Base-by-base conservation (phyloP, 2,329 filamentous ascomycete genomes). In the Calonectria hongkongensis region DNA sequence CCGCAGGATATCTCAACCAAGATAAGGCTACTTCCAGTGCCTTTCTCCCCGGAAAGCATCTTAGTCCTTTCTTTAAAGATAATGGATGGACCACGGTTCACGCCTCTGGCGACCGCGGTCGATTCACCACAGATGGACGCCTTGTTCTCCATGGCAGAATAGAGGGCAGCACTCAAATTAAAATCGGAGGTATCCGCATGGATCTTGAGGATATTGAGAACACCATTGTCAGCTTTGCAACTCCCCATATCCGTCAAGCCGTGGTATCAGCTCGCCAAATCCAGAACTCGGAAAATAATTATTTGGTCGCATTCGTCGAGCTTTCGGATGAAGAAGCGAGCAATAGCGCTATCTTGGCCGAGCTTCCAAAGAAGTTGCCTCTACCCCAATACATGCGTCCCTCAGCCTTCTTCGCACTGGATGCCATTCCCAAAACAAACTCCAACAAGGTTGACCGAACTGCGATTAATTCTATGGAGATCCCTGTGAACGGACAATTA, bases 1-100 rank as follows among this genome's bases (percentile, higher is more conserved):
- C 82, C 2, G 60, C 69, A 0, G 87, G 86, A 3, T 89, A 88
- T 74, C 75, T 88, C 15, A 78, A 82, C 50, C 65, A 71, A 13
- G 74, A 79, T 1, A 71, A 78, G 15, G 60, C 67, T 4, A 66
- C 60, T 10, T 54, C 50, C 0, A 18, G 21, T 21, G 50, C 16
- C 16, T 54, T 54, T 10, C 9, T 54, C 16, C 3, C 50, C n/a
- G 50, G 27, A 54, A 54, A 33, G 16, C 27, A 54, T 9, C 0
- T 4, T 28, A 54, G 27, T 33, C 50, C 28, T 54, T 54, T 54
- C 27, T 54, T 54, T 13, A 54, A 33, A n/a, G 50, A 54, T 8
- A 33, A 54, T 9, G 27, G 50, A 13, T 54, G 50, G 50, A 21
- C 28, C n/a, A 54, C 27, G 12, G 50, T 54, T 18, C 50, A 54